Evolutionary conservation across 2,329 filamentous ascomycete species (phyloP).

Genomic region (Lachnellula hyalina): DNA sequence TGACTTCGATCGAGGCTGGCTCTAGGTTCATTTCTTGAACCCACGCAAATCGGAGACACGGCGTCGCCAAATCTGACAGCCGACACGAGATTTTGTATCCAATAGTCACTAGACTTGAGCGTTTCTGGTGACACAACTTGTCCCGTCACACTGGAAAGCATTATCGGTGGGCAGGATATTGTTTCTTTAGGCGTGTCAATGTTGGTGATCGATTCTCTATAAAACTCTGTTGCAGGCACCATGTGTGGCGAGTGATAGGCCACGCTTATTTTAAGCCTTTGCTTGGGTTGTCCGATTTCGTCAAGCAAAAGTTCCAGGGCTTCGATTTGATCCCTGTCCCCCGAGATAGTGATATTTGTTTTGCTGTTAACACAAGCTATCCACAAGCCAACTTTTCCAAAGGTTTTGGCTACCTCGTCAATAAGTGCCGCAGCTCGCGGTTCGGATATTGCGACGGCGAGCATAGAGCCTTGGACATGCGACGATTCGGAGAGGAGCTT

Average conservation of each 20-base stretch:
- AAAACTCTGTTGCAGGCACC: conserved; percentile 23
- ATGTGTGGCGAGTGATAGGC: conserved; percentile 38
- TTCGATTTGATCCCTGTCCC: conserved; percentile 6
- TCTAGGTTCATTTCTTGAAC: too few relatives aligned
- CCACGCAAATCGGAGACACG: not conserved
- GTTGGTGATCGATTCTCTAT: conserved; percentile 7
- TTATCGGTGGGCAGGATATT: not conserved
- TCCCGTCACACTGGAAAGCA: not conserved
- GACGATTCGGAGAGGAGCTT: conserved; percentile 4
- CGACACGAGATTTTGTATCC: not conserved
- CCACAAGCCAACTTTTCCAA: not conserved
- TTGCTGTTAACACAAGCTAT: conserved; percentile 31
- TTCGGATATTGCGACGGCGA: conserved; percentile 40
- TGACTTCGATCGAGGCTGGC: too few relatives aligned
- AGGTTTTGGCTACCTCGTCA: conserved; percentile 17
- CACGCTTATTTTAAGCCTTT: conserved; percentile 31
- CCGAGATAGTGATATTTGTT: conserved; percentile 19
- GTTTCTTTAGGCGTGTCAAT: not conserved
- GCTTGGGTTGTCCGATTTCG: not conserved
- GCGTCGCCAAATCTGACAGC: not conserved
- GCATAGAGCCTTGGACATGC: conserved; percentile 41
- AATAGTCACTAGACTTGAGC: not conserved
- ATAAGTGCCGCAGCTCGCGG: conserved; percentile 6
- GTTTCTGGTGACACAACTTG: not conserved
- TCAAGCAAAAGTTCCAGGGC: conserved; percentile 2